Evolutionary conservation across 441 rosid genomes (phyloP), one percentile per base, ranked within the genome.

Genomic region (Jatropha podagrica): DNA sequence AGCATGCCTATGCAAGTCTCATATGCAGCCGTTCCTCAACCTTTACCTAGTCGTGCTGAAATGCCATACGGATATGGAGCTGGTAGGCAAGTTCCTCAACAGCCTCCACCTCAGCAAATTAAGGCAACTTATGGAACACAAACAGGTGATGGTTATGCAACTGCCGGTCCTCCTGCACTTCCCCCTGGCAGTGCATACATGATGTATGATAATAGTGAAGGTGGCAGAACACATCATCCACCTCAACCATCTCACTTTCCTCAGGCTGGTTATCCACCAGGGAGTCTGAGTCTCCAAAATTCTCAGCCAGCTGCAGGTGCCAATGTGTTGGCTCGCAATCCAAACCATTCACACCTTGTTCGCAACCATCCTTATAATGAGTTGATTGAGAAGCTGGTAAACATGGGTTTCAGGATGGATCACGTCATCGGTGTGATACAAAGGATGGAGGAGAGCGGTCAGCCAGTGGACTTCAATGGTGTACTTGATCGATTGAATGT

Each of bases 391-490:
- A 96, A 94, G 82, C 76, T 93, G 80, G 85, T 83, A 74, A 86
- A 81, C 86, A 93, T 96, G 99, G 99, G 98, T 56, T 93, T 88
- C 85, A 86, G 97, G 81, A 91, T 85, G 6, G 98, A 96, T 68
- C 91, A 80, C 79, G 90, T 84, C 41, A 83, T 79, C 5, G 77
- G 80, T 5, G 97, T 92, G 84, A 96, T 96, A 69, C 97, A 93
- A 79, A 72, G 93, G 86, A 89, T 92, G 97, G 98, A 93, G 78
- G 98, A 96, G 76, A 91, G 86, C 13, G 97, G 98, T 1, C 95
- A 90, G 86, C 81, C 91, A 2, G 89, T 93, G 74, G 96, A 93
- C 78, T 93, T 90, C 56, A 93, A 92, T 74, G 78, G 89, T 0
- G 94, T 92, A 61, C 95, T 96, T 3, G 97, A 96, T 81, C 83